Percentiles rank a stretch among this genome's conserved stretches.
Conservation (phyloP, 2,329 filamentous ascomycete species). For the Clathrospora elynae region DNA sequence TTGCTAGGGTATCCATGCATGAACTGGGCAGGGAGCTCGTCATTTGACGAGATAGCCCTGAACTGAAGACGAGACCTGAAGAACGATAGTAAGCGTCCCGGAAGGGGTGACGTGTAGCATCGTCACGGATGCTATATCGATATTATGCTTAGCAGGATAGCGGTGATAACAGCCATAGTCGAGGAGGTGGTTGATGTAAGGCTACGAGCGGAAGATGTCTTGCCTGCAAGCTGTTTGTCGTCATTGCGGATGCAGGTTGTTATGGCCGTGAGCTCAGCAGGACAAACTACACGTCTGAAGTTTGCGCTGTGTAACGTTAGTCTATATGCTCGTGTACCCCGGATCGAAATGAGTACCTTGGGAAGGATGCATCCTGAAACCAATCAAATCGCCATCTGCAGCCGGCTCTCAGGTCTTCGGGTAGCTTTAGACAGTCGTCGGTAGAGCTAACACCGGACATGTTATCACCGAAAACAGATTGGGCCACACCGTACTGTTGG, state of each 20-base stretch:
- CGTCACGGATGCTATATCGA: conserved; percentile 34
- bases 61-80: conserved; percentile 25
- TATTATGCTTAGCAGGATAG: conserved; percentile 27
- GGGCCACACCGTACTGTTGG: conserved; percentile 39
- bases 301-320: conserved; percentile 42
- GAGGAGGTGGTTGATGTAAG: conserved; percentile 18
- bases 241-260: conserved; percentile 44
- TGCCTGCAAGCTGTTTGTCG: conserved; percentile 32
- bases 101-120: conserved; percentile 25
- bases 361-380: conserved; percentile 42
- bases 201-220: conserved; percentile 21
- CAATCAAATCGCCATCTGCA: conserved; percentile 47
- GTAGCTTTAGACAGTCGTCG: conserved; percentile 44
- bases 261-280: conserved; percentile 40
- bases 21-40: conserved; percentile 25
- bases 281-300: conserved; percentile 46
- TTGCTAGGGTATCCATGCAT: conserved; percentile 46
- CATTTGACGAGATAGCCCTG: conserved; percentile 28
- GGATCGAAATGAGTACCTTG: conserved; percentile 32
- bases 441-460: conserved; percentile 34
- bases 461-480: conserved; percentile 41
- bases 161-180: conserved; percentile 21
- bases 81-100: conserved; percentile 27
- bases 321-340: conserved; percentile 6
- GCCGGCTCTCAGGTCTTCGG: conserved; percentile 31